Evolutionary conservation across 208 protist species (phyloP).

Genomic region (Tritrichomonas musculus): DNA sequence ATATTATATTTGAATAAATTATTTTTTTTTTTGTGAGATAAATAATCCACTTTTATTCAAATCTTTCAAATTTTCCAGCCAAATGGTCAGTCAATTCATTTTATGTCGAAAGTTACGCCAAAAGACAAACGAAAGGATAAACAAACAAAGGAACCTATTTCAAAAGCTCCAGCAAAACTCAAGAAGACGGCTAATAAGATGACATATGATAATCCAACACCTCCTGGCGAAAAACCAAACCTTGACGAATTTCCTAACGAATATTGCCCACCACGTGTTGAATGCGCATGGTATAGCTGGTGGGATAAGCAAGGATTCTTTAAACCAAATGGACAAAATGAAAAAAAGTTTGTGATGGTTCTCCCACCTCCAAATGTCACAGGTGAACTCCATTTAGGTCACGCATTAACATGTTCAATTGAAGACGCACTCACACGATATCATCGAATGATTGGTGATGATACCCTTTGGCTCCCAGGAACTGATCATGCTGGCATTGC

Average conservation of each 20-base stretch:
- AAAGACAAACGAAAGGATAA: slow-evolving; percentile 21
- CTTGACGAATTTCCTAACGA: not conserved
- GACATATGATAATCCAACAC: not conserved
- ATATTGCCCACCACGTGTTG: slow-evolving; percentile 61
- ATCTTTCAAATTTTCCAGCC: too few species aligned
- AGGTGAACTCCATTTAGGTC: slow-evolving; percentile 95
- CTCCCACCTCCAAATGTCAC: slow-evolving; percentile 99
- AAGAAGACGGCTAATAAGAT: not conserved
- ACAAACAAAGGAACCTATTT: not conserved
- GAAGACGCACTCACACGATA: slow-evolving; percentile 54
- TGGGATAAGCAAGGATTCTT: slow-evolving; percentile 93
- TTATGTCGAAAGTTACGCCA: not conserved
- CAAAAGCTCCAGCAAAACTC: not conserved
- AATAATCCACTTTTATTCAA: too few species aligned
- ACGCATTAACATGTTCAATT: slow-evolving; percentile 81
- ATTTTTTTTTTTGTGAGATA: too few species aligned
- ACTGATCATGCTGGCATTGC: slow-evolving; percentile 92
- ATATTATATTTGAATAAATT: too few species aligned
- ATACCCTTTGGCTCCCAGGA: slow-evolving; percentile 94
- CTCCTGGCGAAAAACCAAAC: slow-evolving; percentile 3
- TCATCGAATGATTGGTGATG: slow-evolving; percentile 67
- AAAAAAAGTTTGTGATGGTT: slow-evolving; percentile 77
- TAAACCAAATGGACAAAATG: slow-evolving; percentile 43
- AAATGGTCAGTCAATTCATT: too few species aligned
- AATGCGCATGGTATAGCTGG: slow-evolving; percentile 89